These are phyloP conservation scores for Cyclotella kingstonii DNA, from an alignment of 108 stramenopile genomes.

Conservation along the genomic window DNA sequence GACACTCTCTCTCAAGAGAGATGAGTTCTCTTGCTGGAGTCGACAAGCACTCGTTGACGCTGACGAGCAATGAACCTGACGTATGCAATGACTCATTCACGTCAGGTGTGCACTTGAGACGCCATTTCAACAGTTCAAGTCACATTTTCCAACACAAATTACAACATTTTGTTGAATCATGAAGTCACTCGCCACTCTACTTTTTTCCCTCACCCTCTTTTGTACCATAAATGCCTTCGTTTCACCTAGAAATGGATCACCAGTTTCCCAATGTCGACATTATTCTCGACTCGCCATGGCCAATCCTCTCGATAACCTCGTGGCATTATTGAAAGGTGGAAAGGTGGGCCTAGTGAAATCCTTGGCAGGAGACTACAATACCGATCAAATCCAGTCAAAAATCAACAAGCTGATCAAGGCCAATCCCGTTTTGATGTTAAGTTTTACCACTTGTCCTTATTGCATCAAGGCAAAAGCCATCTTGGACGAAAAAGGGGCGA, in stretches of 20 bases:
- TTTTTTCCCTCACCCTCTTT: neutral
- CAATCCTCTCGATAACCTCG: conserved; percentile 1
- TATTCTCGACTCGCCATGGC: neutral
- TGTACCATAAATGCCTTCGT: neutral
- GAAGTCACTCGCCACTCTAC: too few relatives aligned
- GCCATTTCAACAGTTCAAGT: too few relatives aligned
- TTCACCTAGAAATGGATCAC: neutral
- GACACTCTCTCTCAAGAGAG: too few relatives aligned
- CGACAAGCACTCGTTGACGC: too few relatives aligned
- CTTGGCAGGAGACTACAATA: conserved; percentile 83
- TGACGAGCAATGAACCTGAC: too few relatives aligned
- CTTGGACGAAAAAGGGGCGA: conserved; percentile 65
- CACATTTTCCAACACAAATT: too few relatives aligned
- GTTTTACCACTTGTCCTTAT: conserved; percentile 86
- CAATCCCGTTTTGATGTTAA: conserved; percentile 60
- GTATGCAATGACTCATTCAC: too few relatives aligned
- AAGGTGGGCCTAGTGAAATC: conserved; percentile 83
- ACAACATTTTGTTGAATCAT: too few relatives aligned
- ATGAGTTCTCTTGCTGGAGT: too few relatives aligned
- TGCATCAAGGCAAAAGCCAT: conserved; percentile 87
- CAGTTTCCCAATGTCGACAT: neutral
- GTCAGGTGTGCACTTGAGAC: too few relatives aligned
- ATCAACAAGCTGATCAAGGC: conserved; percentile 56
- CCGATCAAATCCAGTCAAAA: conserved; percentile 48
- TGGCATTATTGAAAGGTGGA: conserved; percentile 60